Evolutionary conservation across 2,329 filamentous ascomycete species (phyloP).

Genomic region (Cladosporium sp.): DNA sequence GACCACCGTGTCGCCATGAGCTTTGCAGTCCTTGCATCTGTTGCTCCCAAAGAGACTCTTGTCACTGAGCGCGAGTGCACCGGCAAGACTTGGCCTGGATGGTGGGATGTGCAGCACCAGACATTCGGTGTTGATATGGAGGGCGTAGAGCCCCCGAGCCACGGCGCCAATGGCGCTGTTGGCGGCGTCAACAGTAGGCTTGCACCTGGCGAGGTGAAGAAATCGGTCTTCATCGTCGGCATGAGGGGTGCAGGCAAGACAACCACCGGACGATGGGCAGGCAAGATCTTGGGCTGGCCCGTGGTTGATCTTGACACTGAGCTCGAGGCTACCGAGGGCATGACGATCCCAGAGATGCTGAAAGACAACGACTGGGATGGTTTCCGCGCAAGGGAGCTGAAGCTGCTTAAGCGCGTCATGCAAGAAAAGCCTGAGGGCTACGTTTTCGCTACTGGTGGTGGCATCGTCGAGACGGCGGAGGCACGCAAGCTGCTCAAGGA

Average conservation of each 20-base stretch:
- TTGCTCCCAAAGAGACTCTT: slow-evolving; percentile 65
- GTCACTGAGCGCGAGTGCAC: slow-evolving; percentile 89
- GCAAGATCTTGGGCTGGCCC: slow-evolving; percentile 66
- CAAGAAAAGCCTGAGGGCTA: slow-evolving; percentile 69
- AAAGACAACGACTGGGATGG: slow-evolving; percentile 75
- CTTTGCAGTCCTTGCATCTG: slow-evolving; percentile 80
- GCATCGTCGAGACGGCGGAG: slow-evolving; percentile 79
- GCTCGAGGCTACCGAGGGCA: slow-evolving; percentile 67
- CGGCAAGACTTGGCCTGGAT: slow-evolving; percentile 97
- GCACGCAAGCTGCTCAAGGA: slow-evolving; percentile 70
- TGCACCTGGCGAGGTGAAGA: slow-evolving; percentile 35
- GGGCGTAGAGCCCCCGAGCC: slow-evolving; percentile 58
- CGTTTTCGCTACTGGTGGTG: slow-evolving; percentile 90
- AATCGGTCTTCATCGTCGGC: slow-evolving; percentile 87
- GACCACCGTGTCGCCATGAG: slow-evolving; percentile 98
- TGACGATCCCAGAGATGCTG: slow-evolving; percentile 83
- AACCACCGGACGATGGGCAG: slow-evolving; percentile 83
- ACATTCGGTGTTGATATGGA: slow-evolving; percentile 72
- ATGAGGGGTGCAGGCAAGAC: slow-evolving; percentile 98
- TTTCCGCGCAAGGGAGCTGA: slow-evolving; percentile 75
- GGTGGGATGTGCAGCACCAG: slow-evolving; percentile 86
- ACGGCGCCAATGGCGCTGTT: slow-evolving; percentile 24
- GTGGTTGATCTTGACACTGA: slow-evolving; percentile 86
- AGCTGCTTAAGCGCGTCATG: slow-evolving; percentile 67
- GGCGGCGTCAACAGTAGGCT: slow-evolving; percentile 30